Evolutionary conservation across 495 filamentous ascomycete species (phyloP), one percentile per base, ranked within the genome.

Genomic region (Penicillium canescens): DNA sequence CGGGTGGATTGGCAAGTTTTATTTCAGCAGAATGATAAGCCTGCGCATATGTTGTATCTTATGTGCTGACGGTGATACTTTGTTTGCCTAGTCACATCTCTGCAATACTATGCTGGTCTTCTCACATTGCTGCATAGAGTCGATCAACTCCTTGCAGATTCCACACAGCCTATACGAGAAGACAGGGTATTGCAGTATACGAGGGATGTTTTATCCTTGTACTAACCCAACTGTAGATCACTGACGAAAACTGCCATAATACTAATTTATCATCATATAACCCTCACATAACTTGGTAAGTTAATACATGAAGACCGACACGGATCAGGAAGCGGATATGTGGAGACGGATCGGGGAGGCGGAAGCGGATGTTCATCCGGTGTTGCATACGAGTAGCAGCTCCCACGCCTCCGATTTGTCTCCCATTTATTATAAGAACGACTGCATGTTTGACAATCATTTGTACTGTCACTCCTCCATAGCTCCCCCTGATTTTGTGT

Each of bases 291-390:
- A 18, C 18, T 38, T 38, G 36, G 36, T 38, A 16, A 6, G 13
- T 14, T 38, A 40, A 14, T 12, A 36, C 11, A 33, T 14, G 14
- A 16, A 46, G 42, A 37, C 37, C 47, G 38, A 55, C 28, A 24
- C 31, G 31, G 24, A 16, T 28, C 38, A 36, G 37, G 44, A 37
- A 49, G 39, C 44, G 42, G 23, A 49, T 21, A 23, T n/a, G 18
- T 61, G 57, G 61, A 33, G 37, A 47, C 65, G 65, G 65, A 63
- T 52, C 23, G 14, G 9, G 18, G 42, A 63, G 54, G 49, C 60
- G 65, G 62, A 68, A 59, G 57, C 65, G 65, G 65, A 66, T 42
- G 36, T 14, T 0, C 42, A 56, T 62, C 64, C 64, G 64, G 51
- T 36, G 38, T 52, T 23, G 49, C 6, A 47, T 41, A 54, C 56